These are phyloP conservation scores for Aquilaria malaccensis DNA, from an alignment of 345 rosid genomes.

Conservation along the genomic window DNA sequence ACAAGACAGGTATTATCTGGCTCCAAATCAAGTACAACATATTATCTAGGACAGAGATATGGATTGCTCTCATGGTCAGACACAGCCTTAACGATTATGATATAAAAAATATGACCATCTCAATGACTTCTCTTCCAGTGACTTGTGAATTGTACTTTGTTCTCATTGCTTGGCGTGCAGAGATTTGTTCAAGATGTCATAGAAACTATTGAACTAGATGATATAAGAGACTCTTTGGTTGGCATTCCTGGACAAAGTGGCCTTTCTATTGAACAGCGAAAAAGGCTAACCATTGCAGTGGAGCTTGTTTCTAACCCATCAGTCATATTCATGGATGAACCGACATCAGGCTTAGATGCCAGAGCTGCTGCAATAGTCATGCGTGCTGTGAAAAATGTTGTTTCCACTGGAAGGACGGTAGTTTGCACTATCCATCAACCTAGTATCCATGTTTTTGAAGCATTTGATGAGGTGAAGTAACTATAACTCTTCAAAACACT, in stretches of 20 bases:
- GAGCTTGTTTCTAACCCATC: conserved; percentile 67
- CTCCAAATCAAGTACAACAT: too few species aligned
- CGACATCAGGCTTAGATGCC: conserved; percentile 78
- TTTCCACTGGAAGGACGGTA: conserved; percentile 9
- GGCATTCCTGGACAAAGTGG: conserved; percentile 9
- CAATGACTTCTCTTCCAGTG: neutral
- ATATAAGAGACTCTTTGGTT: conserved; percentile 6
- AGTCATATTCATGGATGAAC: conserved; percentile 79
- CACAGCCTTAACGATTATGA: neutral
- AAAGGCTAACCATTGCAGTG: conserved; percentile 47
- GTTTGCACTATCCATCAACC: conserved; percentile 14
- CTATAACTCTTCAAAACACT: neutral
- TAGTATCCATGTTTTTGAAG: conserved; percentile 10
- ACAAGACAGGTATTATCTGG: conserved; percentile 24
- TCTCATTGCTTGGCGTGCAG: neutral
- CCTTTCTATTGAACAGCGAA: conserved; percentile 33
- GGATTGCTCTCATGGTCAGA: too few species aligned
- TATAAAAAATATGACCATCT: neutral
- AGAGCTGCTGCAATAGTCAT: conserved; percentile 85
- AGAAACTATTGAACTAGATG: conserved; percentile 10
- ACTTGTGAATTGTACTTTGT: neutral
- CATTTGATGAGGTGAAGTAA: conserved; percentile 6
- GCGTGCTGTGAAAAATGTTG: conserved; percentile 44
- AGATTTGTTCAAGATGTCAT: conserved; percentile 11
- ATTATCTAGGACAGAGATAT: too few species aligned